Evolutionary conservation across 352 stramenopile genomes (phyloP), one percentile per base, ranked within the genome.

Genomic region (Globisporangium paddicum): DNA sequence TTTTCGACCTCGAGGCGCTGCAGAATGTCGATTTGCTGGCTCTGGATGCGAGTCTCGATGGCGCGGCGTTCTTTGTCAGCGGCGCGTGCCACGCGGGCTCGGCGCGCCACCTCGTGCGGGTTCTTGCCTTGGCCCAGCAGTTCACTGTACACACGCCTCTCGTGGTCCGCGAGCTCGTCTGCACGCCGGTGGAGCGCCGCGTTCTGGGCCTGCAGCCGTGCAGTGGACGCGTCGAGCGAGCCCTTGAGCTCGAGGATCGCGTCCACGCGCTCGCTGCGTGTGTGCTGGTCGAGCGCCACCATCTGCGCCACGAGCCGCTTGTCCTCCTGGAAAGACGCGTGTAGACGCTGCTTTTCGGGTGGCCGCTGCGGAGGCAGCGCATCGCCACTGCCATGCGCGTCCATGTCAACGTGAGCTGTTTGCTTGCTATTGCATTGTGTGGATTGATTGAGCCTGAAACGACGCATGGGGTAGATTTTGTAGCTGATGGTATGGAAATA

Each of bases 71-170:
- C 69, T 1, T 62, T 63, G 2, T 61, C 40, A 0, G 80, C 68
- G 35, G 59, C 51, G 44, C 70, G 64, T 13, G 74, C 64, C 11
- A 89, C 77, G 5, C 75, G 64, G 23, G 74, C 67, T 2, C 59
- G 63, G 32, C 86, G 82, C 2, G 78, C 64, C 3, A 89, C 78
- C 45, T 93, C 81, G 59, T 94, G 89, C 19, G 86, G 82, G 59
- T 94, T 94, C 47, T 84, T 75, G 6, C 84, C 84, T 30, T 90
- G 80, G 25, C 71, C 67, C 41, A 94, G 40, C 4, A 91, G 63
- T 48, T 73, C 66, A 28, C 86, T 68, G 45, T 86, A 87, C 16
- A 67, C 59, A 1, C 62, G 48, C 26, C 65, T 69, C 47, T 88
- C 68, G n/a, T 71, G 42, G 2, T 68, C 52, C 0, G 66, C 64